Conservation (phyloP, 2,329 filamentous ascomycete species). For the Didymella pinodella region DNA sequence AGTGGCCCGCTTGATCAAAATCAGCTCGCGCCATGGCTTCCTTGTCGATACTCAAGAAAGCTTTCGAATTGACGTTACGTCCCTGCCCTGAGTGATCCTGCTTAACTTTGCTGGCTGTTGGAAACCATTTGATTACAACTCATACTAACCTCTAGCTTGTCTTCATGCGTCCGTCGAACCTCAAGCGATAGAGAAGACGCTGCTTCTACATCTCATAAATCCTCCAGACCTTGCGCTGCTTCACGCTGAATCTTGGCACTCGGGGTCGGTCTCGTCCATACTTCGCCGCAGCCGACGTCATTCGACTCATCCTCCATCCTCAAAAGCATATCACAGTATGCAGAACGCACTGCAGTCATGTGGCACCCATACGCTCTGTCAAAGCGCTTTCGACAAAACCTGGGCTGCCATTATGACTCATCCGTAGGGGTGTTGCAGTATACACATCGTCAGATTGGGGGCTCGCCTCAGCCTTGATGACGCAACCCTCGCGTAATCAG, state of each 20-base stretch:
- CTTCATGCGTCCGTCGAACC: not conserved
- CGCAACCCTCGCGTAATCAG: not conserved
- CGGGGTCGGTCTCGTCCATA: not conserved
- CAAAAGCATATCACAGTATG: not conserved
- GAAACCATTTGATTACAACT: conserved; percentile 5
- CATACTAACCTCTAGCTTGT: conserved; percentile 7
- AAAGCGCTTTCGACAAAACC: conserved; percentile 7
- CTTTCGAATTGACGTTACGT: not conserved
- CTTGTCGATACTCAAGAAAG: not conserved
- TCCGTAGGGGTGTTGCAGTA: too few relatives aligned
- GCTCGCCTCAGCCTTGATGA: not conserved
- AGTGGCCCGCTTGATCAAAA: not conserved
- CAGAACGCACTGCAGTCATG: not conserved
- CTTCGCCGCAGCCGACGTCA: not conserved
- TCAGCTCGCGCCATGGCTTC: not conserved
- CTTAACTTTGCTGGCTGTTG: not conserved
- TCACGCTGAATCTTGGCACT: not conserved
- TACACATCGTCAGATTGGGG: not conserved
- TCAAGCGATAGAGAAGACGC: not conserved
- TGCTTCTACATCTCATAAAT: not conserved
- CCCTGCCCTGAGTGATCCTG: not conserved
- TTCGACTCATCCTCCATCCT: not conserved
- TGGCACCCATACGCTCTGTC: not conserved
- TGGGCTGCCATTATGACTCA: not conserved
- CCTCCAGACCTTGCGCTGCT: not conserved